Evolutionary conservation across 108 stramenopile species (phyloP), one percentile per base, ranked within the genome.

Genomic region (Cyclotella cryptica): DNA sequence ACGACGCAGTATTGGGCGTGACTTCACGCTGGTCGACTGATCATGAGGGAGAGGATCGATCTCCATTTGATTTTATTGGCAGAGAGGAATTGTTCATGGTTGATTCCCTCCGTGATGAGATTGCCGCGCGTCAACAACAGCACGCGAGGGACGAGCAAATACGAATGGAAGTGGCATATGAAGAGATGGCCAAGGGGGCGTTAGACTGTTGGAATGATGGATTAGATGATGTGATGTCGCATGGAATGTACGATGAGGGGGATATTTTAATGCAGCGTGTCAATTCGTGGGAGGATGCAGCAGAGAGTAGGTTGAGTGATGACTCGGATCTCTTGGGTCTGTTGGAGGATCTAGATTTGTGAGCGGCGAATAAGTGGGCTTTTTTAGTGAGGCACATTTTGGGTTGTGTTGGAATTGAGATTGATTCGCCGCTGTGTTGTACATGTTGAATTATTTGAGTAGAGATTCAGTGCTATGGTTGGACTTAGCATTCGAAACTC

Each of bases 1-100:
- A 75, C 74, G 80, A 81, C 40, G 73, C 53, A 51, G 63, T 70
- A 30, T 59, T 81, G 24, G 68, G 63, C 35, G 45, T 39, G n/a
- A 81, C 80, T 0, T 75, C 80, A 22, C 73, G 80, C 26, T 81
- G 80, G 80, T 61, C 80, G 7, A 29, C 54, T 22, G 78, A 72
- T 59, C 42, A 62, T 26, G 68, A 65, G 14, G 52, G 45, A 17
- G 74, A 81, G 14, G 21, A 26, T 61, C 67, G 74, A 41, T 75
- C 80, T 11, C 72, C 80, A 8, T 74, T 81, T 45, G 40, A 64
- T 35, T 49, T 67, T 12, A 60, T 66, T 24, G 39, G 61, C 47
- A 45, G 71, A 53, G 74, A 81, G 11, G 80, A 81, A 75, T 81
- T 74, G 69, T 41, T 74, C 12, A 63, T 71, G 62, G 63, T 57